These are phyloP conservation scores for maize (Zea mays) DNA, from an alignment of 176 grass and related monocot species.

Conservation along the genomic window DNA sequence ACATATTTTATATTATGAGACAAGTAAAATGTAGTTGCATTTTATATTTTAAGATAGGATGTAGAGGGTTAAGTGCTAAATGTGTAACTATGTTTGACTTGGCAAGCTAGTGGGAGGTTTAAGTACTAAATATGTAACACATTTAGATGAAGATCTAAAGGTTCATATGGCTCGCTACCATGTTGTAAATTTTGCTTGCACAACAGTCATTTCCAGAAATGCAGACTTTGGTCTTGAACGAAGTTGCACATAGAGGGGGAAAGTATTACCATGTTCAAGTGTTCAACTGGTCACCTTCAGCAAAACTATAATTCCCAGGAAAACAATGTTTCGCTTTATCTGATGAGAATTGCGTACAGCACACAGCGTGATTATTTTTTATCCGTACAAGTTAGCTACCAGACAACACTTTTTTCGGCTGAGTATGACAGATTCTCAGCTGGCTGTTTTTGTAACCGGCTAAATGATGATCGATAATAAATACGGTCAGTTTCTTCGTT, in stretches of 20 bases:
- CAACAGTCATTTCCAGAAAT: not conserved
- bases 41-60: too few relatives aligned
- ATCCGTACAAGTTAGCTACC: not conserved
- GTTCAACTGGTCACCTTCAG: not conserved
- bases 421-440: not conserved
- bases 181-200: too few relatives aligned
- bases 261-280: not conserved
- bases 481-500: constrained; percentile 7
- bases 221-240: not conserved
- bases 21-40: too few relatives aligned
- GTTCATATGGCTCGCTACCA: too few relatives aligned
- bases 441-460: not conserved
- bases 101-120: too few relatives aligned
- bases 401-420: constrained; percentile 3
- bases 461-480: not conserved
- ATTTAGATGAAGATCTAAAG: too few relatives aligned
- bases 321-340: not conserved
- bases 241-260: not conserved
- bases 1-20: too few relatives aligned
- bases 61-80: too few relatives aligned
- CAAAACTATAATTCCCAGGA: not conserved
- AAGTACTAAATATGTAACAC: too few relatives aligned
- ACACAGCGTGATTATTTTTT: constrained; percentile 29
- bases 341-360: not conserved
- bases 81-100: too few relatives aligned